Evolutionary conservation across 108 stramenopile genomes (phyloP).

Genomic region (Stephanodiscus minutulus): DNA sequence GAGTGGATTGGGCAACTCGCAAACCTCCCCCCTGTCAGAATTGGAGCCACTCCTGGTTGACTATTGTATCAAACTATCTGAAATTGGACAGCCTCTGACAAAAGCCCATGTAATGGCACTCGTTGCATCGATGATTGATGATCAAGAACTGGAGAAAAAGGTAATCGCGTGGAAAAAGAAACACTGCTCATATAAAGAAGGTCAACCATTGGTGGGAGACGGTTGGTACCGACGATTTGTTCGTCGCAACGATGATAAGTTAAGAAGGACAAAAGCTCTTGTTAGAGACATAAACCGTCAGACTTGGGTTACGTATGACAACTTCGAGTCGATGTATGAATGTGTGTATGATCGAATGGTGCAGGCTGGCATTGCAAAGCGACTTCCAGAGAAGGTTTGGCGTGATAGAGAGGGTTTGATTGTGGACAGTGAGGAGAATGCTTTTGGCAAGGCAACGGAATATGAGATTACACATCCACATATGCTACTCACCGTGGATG

Average conservation of each 20-base stretch:
- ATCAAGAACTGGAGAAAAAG: not conserved
- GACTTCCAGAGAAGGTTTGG: not conserved
- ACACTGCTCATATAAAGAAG: not conserved
- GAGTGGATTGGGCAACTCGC: too few species aligned
- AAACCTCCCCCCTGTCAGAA: not conserved
- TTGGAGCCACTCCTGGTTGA: not conserved
- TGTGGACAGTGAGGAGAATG: not conserved
- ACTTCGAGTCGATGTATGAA: constrained; percentile 2
- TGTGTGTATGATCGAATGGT: constrained; percentile 8
- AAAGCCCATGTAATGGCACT: not conserved
- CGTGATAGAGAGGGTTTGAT: not conserved
- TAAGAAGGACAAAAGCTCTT: not conserved
- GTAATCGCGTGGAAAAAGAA: not conserved
- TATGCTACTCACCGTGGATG: not conserved
- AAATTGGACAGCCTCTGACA: not conserved
- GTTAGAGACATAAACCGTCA: not conserved
- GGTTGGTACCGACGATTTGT: not conserved
- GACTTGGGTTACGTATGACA: not conserved
- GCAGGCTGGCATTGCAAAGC: not conserved
- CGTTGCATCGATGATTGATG: not conserved
- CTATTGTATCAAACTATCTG: not conserved
- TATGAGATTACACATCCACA: not conserved
- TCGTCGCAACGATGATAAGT: not conserved
- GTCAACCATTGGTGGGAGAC: not conserved
- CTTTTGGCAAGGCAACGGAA: not conserved